Conservation (phyloP, 1,284 basidiomycete genomes). For the Apiotrichum gamsii region DNA sequence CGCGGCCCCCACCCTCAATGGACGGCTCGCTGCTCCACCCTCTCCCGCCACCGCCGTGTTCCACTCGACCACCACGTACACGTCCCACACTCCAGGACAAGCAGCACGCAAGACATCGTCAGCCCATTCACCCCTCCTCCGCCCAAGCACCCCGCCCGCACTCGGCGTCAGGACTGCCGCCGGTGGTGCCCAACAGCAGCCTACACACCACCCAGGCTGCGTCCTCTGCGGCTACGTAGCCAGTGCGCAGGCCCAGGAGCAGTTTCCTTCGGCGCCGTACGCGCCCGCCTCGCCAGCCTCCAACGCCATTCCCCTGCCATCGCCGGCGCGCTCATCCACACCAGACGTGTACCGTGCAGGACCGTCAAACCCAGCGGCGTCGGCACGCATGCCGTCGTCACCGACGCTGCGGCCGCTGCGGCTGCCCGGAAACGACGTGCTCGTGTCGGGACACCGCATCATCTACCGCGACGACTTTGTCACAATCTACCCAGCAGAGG, state of each 20-base stretch:
- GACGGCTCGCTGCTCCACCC: too few relatives aligned
- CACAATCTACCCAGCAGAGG: slow-evolving; percentile 33
- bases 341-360: slow-evolving; percentile 12
- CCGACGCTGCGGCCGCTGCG: slow-evolving; percentile 2
- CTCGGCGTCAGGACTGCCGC: too few relatives aligned
- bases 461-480: slow-evolving; percentile 36
- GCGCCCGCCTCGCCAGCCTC: slow-evolving; percentile 5
- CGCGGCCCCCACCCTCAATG: too few relatives aligned
- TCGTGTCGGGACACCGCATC: slow-evolving; percentile 29
- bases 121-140: too few relatives aligned
- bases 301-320: slow-evolving; percentile 6
- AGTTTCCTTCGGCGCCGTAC: background rate
- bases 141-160: too few relatives aligned
- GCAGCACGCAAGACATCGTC: too few relatives aligned
- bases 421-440: slow-evolving; percentile 3
- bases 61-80: too few relatives aligned
- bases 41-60: too few relatives aligned
- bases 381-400: background rate
- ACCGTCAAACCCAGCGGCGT: background rate
- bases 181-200: too few relatives aligned
- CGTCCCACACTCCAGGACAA: too few relatives aligned
- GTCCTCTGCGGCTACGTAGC: slow-evolving; percentile 31
- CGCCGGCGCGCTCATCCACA: slow-evolving; percentile 10
- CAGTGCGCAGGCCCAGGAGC: slow-evolving; percentile 10
- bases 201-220: slow-evolving; percentile 23